Evolutionary conservation across 768 basidiomycete species (phyloP).

Genomic region (Ramaria sp.): DNA sequence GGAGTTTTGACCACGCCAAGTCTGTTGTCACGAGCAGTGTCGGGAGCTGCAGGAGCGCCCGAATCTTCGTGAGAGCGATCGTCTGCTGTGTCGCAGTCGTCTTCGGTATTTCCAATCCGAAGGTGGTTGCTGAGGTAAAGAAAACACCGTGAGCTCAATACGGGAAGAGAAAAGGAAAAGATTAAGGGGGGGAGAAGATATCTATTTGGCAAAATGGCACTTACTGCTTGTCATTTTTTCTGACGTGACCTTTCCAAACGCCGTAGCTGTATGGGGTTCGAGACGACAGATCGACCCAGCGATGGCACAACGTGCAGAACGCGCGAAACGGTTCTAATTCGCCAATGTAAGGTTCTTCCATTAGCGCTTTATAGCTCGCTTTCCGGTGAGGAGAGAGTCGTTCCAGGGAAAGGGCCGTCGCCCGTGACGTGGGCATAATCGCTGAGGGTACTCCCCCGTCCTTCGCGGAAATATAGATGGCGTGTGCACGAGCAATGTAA

Average conservation of each 20-base stretch:
- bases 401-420: not conserved
- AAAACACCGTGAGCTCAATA: not conserved
- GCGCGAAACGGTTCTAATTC: constrained; percentile 48
- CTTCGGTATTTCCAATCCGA: not conserved
- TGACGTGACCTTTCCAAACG: constrained; percentile 8
- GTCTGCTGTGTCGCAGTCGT: not conserved
- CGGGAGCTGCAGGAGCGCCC: not conserved
- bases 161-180: not conserved
- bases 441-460: not conserved
- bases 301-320: constrained; percentile 1
- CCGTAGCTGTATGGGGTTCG: constrained; percentile 6
- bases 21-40: not conserved
- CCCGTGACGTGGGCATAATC: not conserved
- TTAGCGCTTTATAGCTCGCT: constrained; percentile 1
- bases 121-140: not conserved
- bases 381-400: constrained; percentile 2
- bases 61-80: not conserved
- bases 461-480: not conserved
- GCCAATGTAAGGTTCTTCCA: constrained; percentile 19
- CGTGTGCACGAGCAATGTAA: too few species aligned
- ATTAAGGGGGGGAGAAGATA: not conserved
- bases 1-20: not conserved
- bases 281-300: constrained; percentile 4
- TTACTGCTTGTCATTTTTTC: constrained; percentile 3
- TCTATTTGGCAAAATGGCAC: not conserved